Evolutionary conservation across 805 yeast species (phyloP).

Genomic region (Yarrowia divulgata): DNA sequence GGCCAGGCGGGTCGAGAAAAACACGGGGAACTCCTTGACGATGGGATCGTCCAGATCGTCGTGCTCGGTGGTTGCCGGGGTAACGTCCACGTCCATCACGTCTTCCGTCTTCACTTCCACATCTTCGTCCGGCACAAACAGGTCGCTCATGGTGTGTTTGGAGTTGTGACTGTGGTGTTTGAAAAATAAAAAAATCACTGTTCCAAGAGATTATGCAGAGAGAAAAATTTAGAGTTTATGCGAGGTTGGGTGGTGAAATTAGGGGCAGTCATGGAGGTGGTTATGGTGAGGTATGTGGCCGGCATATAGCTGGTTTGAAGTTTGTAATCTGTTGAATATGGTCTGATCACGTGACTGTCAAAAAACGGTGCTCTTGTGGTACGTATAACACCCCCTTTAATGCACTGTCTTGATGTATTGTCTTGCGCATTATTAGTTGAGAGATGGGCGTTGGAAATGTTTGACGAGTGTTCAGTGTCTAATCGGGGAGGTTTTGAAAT

Average conservation of each 20-base stretch:
- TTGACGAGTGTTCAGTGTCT: no score
- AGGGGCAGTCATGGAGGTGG: background rate
- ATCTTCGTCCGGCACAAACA: slow-evolving; percentile 32
- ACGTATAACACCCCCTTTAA: no score
- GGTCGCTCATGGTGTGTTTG: slow-evolving; percentile 28
- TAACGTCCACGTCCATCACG: slow-evolving; percentile 25
- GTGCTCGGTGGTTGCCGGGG: background rate
- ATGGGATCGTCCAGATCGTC: slow-evolving; percentile 58
- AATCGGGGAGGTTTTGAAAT: no score
- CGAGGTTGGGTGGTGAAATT: background rate
- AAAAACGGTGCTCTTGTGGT: no score
- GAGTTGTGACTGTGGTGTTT: background rate
- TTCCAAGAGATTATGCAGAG: slow-evolving; percentile 1
- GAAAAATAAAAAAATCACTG: background rate
- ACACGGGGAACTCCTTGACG: slow-evolving; percentile 66
- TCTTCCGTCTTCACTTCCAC: slow-evolving; percentile 25
- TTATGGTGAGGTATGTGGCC: background rate
- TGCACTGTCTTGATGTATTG: no score
- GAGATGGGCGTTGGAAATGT: no score
- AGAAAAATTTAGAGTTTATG: slow-evolving; percentile 28
- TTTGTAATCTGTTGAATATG: no score
- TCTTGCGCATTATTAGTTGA: background rate
- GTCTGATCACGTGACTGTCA: no score
- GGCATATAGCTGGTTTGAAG: background rate
- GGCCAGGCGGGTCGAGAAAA: slow-evolving; percentile 50